Conservation (phyloP, 768 basidiomycete species). For the Mycena venus region DNA sequence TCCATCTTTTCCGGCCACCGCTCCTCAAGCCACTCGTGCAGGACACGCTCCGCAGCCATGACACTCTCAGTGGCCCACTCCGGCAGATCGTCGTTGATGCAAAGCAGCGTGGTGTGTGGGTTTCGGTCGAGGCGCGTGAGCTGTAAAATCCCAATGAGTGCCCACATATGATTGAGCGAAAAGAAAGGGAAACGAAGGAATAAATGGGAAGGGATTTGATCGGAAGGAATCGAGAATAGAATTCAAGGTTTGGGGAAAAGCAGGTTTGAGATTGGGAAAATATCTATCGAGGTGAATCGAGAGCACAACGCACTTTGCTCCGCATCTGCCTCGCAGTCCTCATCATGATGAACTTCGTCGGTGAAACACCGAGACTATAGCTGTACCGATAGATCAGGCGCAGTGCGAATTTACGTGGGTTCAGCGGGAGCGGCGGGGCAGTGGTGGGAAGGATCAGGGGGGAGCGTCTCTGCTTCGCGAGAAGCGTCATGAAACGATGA, state of each 20-base stretch:
- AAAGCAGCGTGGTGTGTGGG: conserved; percentile 27
- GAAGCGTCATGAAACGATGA: conserved; percentile 9
- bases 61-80: not conserved
- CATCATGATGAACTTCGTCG: conserved; percentile 22
- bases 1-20: conserved; percentile 28
- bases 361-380: conserved; percentile 25
- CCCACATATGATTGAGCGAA: no score
- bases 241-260: no score
- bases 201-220: no score
- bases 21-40: not conserved
- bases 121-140: no score
- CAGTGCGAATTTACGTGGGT: conserved; percentile 22
- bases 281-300: no score
- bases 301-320: no score
- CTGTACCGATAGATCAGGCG: conserved; percentile 30
- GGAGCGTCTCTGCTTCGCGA: no score
- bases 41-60: not conserved
- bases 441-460: conserved; percentile 10
- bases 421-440: conserved; percentile 25
- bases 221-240: no score
- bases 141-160: no score
- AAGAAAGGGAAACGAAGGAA: no score
- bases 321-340: not conserved
- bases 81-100: conserved; percentile 33
- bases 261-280: no score